Percentiles rank a stretch among this genome's conserved stretches.
Evolutionary conservation across 2,329 filamentous ascomycete genomes (phyloP).

Genomic region (Sporothrix phasma): DNA sequence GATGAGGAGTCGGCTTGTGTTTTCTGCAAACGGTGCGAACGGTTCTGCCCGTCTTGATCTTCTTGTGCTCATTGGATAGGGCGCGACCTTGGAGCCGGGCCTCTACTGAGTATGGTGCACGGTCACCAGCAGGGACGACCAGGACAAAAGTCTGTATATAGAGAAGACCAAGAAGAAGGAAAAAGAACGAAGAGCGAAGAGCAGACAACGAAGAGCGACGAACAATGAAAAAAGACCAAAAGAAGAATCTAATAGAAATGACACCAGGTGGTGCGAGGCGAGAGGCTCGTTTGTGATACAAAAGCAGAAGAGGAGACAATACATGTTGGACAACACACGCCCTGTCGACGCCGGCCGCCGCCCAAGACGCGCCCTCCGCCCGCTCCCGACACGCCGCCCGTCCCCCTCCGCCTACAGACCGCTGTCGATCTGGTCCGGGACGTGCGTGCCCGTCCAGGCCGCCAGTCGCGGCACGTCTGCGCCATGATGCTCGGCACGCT

Average conservation of each 20-base stretch:
- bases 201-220: too few relatives aligned
- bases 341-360: too few relatives aligned
- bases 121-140: too few relatives aligned
- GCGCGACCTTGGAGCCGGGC: background rate
- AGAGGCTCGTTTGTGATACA: background rate
- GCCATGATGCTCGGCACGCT: slow-evolving; percentile 37
- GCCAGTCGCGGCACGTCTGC: slow-evolving; percentile 45
- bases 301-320: background rate
- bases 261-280: background rate
- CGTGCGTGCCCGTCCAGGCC: slow-evolving; percentile 36
- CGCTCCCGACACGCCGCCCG: background rate
- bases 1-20: background rate
- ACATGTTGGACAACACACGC: background rate
- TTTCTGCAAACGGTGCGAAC: too few relatives aligned
- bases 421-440: slow-evolving; percentile 44
- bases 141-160: background rate
- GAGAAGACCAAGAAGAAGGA: too few relatives aligned
- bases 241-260: background rate
- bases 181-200: too few relatives aligned
- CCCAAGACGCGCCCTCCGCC: too few relatives aligned
- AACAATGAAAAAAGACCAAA: background rate
- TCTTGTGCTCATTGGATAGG: background rate
- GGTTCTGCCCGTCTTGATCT: too few relatives aligned
- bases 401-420: slow-evolving; percentile 32
- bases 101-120: too few relatives aligned